phyloP scores from a whole-genome alignment of 805 yeast species.

The Candida patagonica region DNA sequence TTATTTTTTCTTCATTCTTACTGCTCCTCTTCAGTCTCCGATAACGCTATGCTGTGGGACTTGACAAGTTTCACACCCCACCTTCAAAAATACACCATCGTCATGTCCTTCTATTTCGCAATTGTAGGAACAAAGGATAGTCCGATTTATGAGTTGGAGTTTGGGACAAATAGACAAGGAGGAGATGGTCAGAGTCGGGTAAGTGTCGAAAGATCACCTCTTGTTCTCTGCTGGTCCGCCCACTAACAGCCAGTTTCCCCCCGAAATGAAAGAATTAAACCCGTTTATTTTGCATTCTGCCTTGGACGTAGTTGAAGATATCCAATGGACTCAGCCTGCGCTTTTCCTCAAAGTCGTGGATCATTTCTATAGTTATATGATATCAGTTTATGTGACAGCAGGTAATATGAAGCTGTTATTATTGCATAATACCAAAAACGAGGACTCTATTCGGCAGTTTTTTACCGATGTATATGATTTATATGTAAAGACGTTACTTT shows the following conservation, averaged over 20 bases:
- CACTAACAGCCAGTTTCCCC: constrained; percentile 38
- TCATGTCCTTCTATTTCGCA: constrained; percentile 78
- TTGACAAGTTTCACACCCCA: too few relatives aligned
- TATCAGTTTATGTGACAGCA: constrained; percentile 82
- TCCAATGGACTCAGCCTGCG: constrained; percentile 65
- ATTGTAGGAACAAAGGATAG: constrained; percentile 80
- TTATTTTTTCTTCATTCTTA: too few relatives aligned
- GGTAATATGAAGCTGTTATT: constrained; percentile 78
- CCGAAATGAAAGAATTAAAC: constrained; percentile 64
- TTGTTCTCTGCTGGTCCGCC: not conserved
- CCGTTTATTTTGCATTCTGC: constrained; percentile 88
- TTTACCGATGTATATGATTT: constrained; percentile 79
- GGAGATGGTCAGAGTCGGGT: constrained; percentile 50
- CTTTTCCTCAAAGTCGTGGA: constrained; percentile 73
- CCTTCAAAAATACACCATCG: not conserved
- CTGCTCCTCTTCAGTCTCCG: too few relatives aligned
- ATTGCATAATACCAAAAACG: constrained; percentile 53
- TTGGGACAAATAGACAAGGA: constrained; percentile 62
- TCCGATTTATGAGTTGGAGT: constrained; percentile 81
- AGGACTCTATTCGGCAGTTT: constrained; percentile 72
- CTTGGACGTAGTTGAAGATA: constrained; percentile 82
- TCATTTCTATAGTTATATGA: constrained; percentile 68
- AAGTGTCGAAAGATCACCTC: constrained; percentile 7
- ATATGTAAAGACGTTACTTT: constrained; percentile 74
- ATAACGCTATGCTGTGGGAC: too few relatives aligned